Evolutionary conservation across 1,284 basidiomycete genomes (phyloP).

Genomic region (Phenoliferia sp.): DNA sequence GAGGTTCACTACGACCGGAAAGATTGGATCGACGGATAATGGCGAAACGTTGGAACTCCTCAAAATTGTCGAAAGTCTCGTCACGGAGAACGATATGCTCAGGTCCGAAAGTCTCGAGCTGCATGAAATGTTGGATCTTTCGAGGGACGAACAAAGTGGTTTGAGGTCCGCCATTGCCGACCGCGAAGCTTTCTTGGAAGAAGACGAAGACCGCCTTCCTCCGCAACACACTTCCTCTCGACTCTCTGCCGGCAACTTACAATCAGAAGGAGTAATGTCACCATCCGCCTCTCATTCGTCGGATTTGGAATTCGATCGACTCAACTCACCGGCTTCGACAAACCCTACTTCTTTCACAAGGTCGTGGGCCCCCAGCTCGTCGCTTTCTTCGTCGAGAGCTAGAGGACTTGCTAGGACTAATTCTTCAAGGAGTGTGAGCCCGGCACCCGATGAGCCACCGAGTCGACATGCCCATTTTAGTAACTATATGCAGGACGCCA

Average conservation of each 20-base stretch:
- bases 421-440: neutral
- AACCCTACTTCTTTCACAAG: slow-evolving; percentile 9
- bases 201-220: slow-evolving; percentile 11
- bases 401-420: neutral
- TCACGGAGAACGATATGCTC: slow-evolving; percentile 32
- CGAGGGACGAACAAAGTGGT: slow-evolving; percentile 25
- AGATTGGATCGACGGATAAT: neutral
- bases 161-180: slow-evolving; percentile 12
- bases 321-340: slow-evolving; percentile 8
- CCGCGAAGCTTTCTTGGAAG: slow-evolving; percentile 7
- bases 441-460: neutral
- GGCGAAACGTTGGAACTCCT: slow-evolving; percentile 26
- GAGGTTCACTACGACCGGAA: neutral
- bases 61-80: slow-evolving; percentile 31
- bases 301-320: slow-evolving; percentile 12
- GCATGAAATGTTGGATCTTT: slow-evolving; percentile 28
- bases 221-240: neutral
- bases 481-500: neutral
- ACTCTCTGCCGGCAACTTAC: neutral
- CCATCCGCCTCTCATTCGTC: slow-evolving; percentile 15
- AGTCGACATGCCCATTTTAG: neutral
- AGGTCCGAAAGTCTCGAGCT: slow-evolving; percentile 32
- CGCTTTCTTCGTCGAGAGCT: neutral
- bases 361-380: neutral
- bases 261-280: slow-evolving; percentile 13